phyloP scores from a whole-genome alignment of 352 stramenopile genomes.

The Plasmopara muralis region DNA sequence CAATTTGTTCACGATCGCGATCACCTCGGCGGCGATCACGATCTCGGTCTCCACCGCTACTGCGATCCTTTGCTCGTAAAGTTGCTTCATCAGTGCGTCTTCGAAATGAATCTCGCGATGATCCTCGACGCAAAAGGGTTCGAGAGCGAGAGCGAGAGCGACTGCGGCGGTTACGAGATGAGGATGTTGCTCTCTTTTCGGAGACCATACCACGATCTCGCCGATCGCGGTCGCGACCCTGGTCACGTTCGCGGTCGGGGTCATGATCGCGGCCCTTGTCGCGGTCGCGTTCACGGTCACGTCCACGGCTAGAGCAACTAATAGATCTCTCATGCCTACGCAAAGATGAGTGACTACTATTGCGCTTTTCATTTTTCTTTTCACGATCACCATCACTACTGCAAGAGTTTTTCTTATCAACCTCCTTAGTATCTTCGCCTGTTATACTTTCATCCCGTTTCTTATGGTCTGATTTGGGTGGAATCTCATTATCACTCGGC shows the following conservation, averaged over 20 bases:
- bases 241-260: constrained; percentile 7
- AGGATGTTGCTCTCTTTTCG: constrained; percentile 21
- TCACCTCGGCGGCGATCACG: constrained; percentile 16
- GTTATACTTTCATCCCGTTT: constrained; percentile 29
- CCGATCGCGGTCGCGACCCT: constrained; percentile 8
- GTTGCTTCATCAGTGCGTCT: constrained; percentile 22
- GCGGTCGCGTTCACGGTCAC: constrained; percentile 5
- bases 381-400: constrained; percentile 8
- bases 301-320: constrained; percentile 23
- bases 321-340: constrained; percentile 31
- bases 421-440: constrained; percentile 21
- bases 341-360: constrained; percentile 18
- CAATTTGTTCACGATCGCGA: constrained; percentile 22
- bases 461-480: constrained; percentile 19
- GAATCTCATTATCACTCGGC: constrained; percentile 33
- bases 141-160: constrained; percentile 44
- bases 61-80: constrained; percentile 23
- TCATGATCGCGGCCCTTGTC: constrained; percentile 7
- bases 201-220: constrained; percentile 19
- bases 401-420: constrained; percentile 22
- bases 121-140: constrained; percentile 30
- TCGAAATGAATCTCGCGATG: constrained; percentile 27
- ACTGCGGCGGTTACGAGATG: constrained; percentile 24
- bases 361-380: constrained; percentile 13
- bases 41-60: constrained; percentile 16